phyloP scores from a whole-genome alignment of 139 green algal genomes.

The Chlamydomonas applanata region DNA sequence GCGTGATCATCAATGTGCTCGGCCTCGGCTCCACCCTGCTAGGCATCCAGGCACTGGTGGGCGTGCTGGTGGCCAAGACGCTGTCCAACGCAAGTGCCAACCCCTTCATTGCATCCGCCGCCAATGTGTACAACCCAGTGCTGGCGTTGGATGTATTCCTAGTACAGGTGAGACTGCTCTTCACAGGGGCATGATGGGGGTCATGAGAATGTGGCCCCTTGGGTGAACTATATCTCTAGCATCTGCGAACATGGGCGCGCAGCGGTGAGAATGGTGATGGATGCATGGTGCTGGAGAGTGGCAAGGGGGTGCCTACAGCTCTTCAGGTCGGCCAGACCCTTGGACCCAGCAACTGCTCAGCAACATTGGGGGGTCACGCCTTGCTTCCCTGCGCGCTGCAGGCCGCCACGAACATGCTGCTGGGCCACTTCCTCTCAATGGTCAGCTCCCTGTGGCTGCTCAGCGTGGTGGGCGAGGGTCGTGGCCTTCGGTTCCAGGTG shows the following conservation, averaged over 20 bases:
- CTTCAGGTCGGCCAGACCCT: neutral
- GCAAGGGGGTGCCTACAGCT: neutral
- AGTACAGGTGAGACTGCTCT: conserved; percentile 72
- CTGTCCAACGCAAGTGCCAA: conserved; percentile 87
- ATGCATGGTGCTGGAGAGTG: too few species aligned
- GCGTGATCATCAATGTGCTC: conserved; percentile 78
- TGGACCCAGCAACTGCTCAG: neutral
- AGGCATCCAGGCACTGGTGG: conserved; percentile 62
- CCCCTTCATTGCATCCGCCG: conserved; percentile 75
- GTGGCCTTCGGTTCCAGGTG: conserved; percentile 57
- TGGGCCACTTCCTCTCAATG: conserved; percentile 88
- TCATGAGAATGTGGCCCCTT: neutral
- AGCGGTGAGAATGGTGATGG: too few species aligned
- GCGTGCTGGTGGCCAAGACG: conserved; percentile 97
- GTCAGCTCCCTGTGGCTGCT: conserved; percentile 83
- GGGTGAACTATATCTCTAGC: too few species aligned
- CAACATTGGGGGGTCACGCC: neutral
- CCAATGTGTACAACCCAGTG: conserved; percentile 87
- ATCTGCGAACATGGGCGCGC: too few species aligned
- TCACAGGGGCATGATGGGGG: neutral
- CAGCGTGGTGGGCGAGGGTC: conserved; percentile 57
- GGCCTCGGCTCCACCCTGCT: conserved; percentile 70
- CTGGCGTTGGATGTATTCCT: conserved; percentile 98
- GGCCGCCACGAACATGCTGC: conserved; percentile 89
- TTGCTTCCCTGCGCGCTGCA: conserved; percentile 43